Evolutionary conservation across 2,329 filamentous ascomycete genomes (phyloP).

Genomic region (Cytospora piceicola): DNA sequence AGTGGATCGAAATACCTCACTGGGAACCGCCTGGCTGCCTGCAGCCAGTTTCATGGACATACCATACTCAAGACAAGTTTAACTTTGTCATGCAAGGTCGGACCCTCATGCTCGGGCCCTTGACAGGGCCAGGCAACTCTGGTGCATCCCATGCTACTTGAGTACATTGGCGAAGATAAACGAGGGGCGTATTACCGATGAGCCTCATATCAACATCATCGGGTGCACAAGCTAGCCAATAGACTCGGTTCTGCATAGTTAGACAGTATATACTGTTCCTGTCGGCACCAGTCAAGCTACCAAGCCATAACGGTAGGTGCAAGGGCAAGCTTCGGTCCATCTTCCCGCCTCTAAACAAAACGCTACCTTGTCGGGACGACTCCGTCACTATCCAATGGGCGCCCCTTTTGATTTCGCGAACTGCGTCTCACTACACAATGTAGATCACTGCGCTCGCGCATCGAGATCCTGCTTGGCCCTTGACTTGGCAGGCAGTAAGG

Average conservation of each 20-base stretch:
- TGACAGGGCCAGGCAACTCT: slow-evolving; percentile 12
- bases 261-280: background rate
- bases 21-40: background rate
- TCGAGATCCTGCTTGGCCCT: slow-evolving; percentile 2
- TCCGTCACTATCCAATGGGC: background rate
- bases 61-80: background rate
- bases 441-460: background rate
- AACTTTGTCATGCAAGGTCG: slow-evolving; percentile 13
- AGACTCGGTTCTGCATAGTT: background rate
- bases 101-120: slow-evolving; percentile 5
- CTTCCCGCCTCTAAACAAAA: slow-evolving; percentile 15
- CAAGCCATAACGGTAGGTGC: background rate
- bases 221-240: slow-evolving; percentile 13
- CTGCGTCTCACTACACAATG: slow-evolving; percentile 7
- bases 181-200: slow-evolving; percentile 3
- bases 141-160: slow-evolving; percentile 9
- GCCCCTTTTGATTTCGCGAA: background rate
- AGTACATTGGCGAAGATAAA: slow-evolving; percentile 5
- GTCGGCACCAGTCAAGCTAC: background rate
- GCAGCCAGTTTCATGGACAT: background rate
- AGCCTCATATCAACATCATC: slow-evolving; percentile 8
- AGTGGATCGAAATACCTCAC: background rate
- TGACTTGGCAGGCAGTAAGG: background rate
- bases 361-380: slow-evolving; percentile 6
- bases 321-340: background rate